Evolutionary conservation across 2,329 filamentous ascomycete species (phyloP), one percentile per base, ranked within the genome.

Genomic region (Cladorrhinum sp.): DNA sequence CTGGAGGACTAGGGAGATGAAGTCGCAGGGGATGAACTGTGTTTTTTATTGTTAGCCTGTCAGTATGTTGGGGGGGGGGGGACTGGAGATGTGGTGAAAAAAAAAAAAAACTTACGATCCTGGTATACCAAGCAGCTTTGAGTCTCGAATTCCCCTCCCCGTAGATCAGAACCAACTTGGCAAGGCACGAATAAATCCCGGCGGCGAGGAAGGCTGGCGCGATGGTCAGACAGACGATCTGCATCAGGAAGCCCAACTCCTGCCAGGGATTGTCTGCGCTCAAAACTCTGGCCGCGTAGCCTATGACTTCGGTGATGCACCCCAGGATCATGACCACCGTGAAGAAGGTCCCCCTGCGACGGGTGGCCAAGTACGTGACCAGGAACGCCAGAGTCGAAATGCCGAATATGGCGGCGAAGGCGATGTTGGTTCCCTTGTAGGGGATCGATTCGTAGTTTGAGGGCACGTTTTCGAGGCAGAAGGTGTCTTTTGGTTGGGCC

Each of bases 141-240:
- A 68, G 39, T 10, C 65, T 63, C 1, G 65, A 56, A n/a, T 53
- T 55, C 20, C 59, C 50, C 16, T 62, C 57, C 0, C 61, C 64
- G 53, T 63, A 68, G 8, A 65, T 59, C 24, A 62, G 28, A 28
- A 69, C 80, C 63, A 86, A 77, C 56, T 85, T 81, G 39, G 83
- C 82, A 12, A 86, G 75, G 3, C 78, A 80, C 28, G 86, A 69
- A 73, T 84, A 85, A 66, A 86, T 80, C 59, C 76, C 79, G 2
- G 79, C 85, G 6, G 79, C 79, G 58, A 81, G 70, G 70, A 83
- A 86, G 20, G 80, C 84, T 6, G 82, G 83, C 0, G 78, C 80
- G 30, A 87, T 79, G 49, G 84, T 82, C 16, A 66, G 55, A 33
- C 60, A 61, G 50, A 66, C 62, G 57, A 65, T 60, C 33, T 62